Percentiles rank a stretch among this genome's conserved stretches.
These are phyloP conservation scores for Mycena citricolor DNA, from an alignment of 1,284 basidiomycete species.

Conservation along the genomic window DNA sequence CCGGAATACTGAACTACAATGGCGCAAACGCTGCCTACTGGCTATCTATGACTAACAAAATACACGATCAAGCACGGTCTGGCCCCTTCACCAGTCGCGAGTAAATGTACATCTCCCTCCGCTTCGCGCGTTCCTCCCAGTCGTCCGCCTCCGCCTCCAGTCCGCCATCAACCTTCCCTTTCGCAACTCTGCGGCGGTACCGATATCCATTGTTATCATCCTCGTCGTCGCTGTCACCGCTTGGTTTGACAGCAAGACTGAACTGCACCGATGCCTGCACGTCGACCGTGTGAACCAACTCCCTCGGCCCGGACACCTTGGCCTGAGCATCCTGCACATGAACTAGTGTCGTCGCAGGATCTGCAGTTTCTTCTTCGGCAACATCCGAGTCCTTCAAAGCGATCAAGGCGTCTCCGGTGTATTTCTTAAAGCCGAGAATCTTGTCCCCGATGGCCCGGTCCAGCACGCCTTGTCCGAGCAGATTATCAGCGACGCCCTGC, in stretches of 20 bases:
- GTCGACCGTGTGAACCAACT: slow-evolving; percentile 31
- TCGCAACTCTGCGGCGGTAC: slow-evolving; percentile 17
- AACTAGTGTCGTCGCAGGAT: slow-evolving; percentile 21
- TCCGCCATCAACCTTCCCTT: no score
- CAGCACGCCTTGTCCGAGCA: slow-evolving; percentile 36
- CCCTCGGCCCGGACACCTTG: slow-evolving; percentile 21
- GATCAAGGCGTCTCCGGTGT: not conserved
- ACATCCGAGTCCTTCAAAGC: slow-evolving; percentile 4
- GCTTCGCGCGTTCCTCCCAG: no score
- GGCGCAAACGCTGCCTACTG: no score
- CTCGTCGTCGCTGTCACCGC: no score
- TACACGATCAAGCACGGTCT: no score
- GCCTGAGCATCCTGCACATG: slow-evolving; percentile 16
- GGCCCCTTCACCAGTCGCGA: no score
- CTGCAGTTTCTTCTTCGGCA: slow-evolving; percentile 9
- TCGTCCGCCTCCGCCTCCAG: not conserved
- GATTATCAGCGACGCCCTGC: slow-evolving; percentile 33
- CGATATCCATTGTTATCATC: no score
- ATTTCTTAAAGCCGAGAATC: slow-evolving; percentile 11
- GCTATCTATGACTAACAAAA: no score
- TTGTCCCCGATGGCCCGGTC: slow-evolving; percentile 13
- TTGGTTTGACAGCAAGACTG: no score
- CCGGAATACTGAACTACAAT: no score
- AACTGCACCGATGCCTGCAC: slow-evolving; percentile 32
- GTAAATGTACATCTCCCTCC: no score